phyloP scores from a whole-genome alignment of 2,329 filamentous ascomycete genomes.

The Orbilia brochopaga region DNA sequence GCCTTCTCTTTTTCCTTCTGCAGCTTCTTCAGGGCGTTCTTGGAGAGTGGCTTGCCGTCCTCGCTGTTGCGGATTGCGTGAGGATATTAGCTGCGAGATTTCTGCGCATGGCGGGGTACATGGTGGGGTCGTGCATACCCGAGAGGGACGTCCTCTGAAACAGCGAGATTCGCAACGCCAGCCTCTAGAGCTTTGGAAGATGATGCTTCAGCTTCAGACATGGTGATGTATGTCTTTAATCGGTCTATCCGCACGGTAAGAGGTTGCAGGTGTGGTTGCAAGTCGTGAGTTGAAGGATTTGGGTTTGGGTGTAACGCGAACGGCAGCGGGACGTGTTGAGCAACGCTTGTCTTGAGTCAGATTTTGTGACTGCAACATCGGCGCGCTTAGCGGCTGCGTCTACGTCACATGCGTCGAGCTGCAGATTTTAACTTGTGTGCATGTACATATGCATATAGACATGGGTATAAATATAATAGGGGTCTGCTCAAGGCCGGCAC shows the following conservation, averaged over 20 bases:
- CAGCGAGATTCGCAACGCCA: slow-evolving; percentile 28
- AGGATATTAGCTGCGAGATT: slow-evolving; percentile 17
- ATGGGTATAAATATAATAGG: too few relatives aligned
- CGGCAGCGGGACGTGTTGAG: slow-evolving; percentile 17
- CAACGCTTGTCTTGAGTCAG: slow-evolving; percentile 33
- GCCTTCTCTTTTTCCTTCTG: slow-evolving; percentile 90
- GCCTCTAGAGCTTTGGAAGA: slow-evolving; percentile 40
- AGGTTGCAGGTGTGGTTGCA: slow-evolving; percentile 8
- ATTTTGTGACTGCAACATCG: slow-evolving; percentile 21
- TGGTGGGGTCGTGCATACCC: slow-evolving; percentile 50
- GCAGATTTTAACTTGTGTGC: too few relatives aligned
- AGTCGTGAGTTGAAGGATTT: not conserved
- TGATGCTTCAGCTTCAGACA: slow-evolving; percentile 29
- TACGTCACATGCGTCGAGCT: slow-evolving; percentile 11
- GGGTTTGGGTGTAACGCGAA: not conserved
- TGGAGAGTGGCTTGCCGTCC: slow-evolving; percentile 66
- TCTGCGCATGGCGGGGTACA: not conserved
- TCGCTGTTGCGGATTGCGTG: slow-evolving; percentile 53
- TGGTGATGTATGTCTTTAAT: slow-evolving; percentile 17
- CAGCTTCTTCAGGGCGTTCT: slow-evolving; percentile 84
- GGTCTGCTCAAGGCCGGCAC: too few relatives aligned
- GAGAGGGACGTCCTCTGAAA: slow-evolving; percentile 37
- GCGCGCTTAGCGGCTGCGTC: slow-evolving; percentile 40
- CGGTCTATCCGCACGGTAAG: not conserved
- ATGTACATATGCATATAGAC: too few relatives aligned